phyloP scores from a whole-genome alignment of 352 stramenopile species.

The Pythium myriotylum region DNA sequence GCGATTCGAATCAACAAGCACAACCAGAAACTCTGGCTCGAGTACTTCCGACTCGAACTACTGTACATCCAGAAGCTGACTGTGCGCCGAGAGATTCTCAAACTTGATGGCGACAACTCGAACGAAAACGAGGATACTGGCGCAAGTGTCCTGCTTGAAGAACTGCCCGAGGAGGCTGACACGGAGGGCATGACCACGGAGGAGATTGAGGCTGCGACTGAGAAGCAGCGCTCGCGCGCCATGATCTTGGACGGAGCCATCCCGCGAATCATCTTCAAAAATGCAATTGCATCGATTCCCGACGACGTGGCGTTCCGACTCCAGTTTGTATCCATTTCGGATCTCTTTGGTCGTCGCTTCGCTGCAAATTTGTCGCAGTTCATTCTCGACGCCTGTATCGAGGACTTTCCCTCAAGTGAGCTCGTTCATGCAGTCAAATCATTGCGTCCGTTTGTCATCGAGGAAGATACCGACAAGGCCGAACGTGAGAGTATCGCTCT shows the following conservation, averaged over 20 bases:
- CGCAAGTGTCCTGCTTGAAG: conserved; percentile 54
- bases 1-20: conserved; percentile 89
- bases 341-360: conserved; percentile 68
- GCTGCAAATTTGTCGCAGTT: conserved; percentile 69
- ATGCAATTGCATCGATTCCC: conserved; percentile 62
- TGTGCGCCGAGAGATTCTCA: conserved; percentile 77
- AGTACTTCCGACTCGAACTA: conserved; percentile 91
- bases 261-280: conserved; percentile 81
- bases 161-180: conserved; percentile 42
- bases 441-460: conserved; percentile 48
- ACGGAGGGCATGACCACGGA: conserved; percentile 25
- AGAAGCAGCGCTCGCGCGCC: conserved; percentile 65
- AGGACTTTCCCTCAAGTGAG: conserved; percentile 61
- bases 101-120: conserved; percentile 50
- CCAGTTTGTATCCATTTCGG: conserved; percentile 73
- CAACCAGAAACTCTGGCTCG: conserved; percentile 83
- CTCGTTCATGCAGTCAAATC: conserved; percentile 57
- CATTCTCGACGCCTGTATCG: conserved; percentile 62
- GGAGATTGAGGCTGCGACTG: conserved; percentile 33
- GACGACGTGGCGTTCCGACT: conserved; percentile 73
- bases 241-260: conserved; percentile 83
- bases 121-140: conserved; percentile 24
- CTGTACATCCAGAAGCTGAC: conserved; percentile 91
- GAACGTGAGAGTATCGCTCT: conserved; percentile 52
- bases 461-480: conserved; percentile 43